Evolutionary conservation across 805 yeast species (phyloP).

Genomic region (Komagataella kurtzmanii): DNA sequence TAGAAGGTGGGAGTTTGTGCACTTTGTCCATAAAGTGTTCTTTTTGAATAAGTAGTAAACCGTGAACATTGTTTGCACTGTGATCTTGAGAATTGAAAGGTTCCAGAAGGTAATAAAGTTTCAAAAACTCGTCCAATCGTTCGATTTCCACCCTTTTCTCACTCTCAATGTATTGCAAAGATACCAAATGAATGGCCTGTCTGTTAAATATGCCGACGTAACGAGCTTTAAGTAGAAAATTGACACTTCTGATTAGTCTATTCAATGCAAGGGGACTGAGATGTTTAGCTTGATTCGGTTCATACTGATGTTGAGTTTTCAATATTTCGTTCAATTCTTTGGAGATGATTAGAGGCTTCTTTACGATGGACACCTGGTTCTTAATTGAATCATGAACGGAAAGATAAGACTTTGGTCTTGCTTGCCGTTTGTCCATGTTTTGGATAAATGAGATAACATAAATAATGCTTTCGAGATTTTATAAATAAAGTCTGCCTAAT

Average conservation of each 20-base stretch:
- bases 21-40: slow-evolving; percentile 8
- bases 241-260: background rate
- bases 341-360: background rate
- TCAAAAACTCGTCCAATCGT: slow-evolving; percentile 10
- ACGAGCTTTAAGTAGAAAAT: background rate
- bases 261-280: background rate
- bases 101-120: slow-evolving; percentile 14
- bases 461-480: background rate
- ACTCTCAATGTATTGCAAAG: slow-evolving; percentile 14
- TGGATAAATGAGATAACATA: background rate
- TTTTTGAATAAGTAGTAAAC: slow-evolving; percentile 9
- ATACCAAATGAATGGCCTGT: slow-evolving; percentile 16
- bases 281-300: background rate
- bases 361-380: background rate
- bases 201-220: slow-evolving; percentile 9
- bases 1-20: background rate
- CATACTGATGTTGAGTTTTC: background rate
- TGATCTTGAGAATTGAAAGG: slow-evolving; percentile 13
- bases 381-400: background rate
- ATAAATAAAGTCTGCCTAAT: too few species aligned
- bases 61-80: slow-evolving; percentile 13
- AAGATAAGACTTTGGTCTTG: background rate
- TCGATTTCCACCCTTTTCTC: slow-evolving; percentile 8
- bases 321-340: background rate
- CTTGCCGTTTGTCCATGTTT: background rate